Evolutionary conservation across 179 eudicot genomes (phyloP).

Genomic region (Camellia oleifera): DNA sequence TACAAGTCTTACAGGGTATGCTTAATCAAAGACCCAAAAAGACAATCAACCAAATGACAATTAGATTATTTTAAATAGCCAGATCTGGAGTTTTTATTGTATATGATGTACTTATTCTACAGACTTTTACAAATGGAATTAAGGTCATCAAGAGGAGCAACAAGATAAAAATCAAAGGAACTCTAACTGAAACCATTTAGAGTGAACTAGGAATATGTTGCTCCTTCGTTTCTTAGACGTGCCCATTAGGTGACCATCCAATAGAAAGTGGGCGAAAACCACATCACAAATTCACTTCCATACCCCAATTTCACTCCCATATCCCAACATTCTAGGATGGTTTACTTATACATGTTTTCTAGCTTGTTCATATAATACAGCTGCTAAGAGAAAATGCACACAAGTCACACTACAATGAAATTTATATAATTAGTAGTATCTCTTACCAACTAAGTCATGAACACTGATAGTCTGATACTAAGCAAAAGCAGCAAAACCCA

Average conservation of each 20-base stretch:
- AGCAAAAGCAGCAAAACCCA: not conserved
- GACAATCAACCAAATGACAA: too few species aligned
- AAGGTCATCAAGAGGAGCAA: not conserved
- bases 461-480: not conserved
- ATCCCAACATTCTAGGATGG: not conserved
- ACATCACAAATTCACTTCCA: conserved; percentile 1
- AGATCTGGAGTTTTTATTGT: too few species aligned
- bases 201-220: not conserved
- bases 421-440: not conserved
- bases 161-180: not conserved
- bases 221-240: not conserved
- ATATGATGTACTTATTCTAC: too few species aligned
- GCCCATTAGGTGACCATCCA: not conserved
- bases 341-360: not conserved
- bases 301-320: not conserved
- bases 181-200: not conserved
- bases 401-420: not conserved
- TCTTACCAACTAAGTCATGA: not conserved
- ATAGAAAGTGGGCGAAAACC: not conserved
- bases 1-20: too few species aligned
- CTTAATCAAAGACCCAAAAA: too few species aligned
- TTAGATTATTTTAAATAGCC: too few species aligned
- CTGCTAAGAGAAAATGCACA: not conserved
- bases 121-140: too few species aligned
- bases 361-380: not conserved